Evolutionary conservation across 176 grass and related monocot genomes (phyloP).

Genomic region (Oryza glaberrima): DNA sequence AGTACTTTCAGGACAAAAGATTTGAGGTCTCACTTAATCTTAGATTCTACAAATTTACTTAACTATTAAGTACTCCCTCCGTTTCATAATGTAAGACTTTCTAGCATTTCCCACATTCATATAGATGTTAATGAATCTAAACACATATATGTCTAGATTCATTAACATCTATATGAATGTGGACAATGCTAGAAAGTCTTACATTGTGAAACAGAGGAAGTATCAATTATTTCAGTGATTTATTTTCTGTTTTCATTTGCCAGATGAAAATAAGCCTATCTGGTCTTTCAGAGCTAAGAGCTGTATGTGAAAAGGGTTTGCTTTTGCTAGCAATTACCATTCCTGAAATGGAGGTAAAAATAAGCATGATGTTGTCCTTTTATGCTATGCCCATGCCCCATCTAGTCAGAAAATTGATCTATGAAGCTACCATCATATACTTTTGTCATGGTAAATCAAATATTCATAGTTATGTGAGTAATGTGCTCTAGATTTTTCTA

Average conservation of each 20-base stretch:
- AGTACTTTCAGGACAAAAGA: constrained; percentile 86
- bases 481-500: constrained; percentile 29
- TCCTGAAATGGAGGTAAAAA: constrained; percentile 98
- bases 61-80: not conserved
- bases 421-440: constrained; percentile 5
- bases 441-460: not conserved
- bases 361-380: constrained; percentile 18
- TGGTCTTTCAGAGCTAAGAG: constrained; percentile 81
- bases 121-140: no score
- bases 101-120: no score
- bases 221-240: constrained; percentile 24
- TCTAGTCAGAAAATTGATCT: constrained; percentile 23
- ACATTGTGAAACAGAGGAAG: no score
- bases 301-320: constrained; percentile 90
- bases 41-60: constrained; percentile 34
- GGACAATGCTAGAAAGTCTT: no score
- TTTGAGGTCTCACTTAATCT: constrained; percentile 60
- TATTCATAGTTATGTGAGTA: constrained; percentile 19
- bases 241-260: constrained; percentile 27
- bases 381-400: not conserved
- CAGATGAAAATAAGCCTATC: constrained; percentile 72
- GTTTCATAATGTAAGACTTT: no score
- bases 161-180: no score
- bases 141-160: no score
- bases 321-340: constrained; percentile 98